Conservation (phyloP, 495 filamentous ascomycete species). For the Oleoguttula mirabilis region DNA sequence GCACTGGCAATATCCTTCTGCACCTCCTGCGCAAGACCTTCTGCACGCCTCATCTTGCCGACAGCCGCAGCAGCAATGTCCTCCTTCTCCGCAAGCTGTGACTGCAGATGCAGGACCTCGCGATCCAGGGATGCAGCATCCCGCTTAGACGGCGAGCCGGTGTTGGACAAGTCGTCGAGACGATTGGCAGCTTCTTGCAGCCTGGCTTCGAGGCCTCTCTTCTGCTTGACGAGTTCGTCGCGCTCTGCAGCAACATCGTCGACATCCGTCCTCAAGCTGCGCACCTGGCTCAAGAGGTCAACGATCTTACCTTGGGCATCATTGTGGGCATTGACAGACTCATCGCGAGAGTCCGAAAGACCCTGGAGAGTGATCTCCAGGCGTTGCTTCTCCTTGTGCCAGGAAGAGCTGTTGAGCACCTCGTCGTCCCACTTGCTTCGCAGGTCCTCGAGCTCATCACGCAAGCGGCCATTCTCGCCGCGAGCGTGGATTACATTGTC, state of each 20-base stretch:
- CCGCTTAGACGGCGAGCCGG: conserved; percentile 75
- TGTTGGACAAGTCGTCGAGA: conserved; percentile 72
- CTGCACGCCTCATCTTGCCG: conserved; percentile 95
- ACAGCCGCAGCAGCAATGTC: conserved; percentile 87
- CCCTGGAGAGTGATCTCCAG: conserved; percentile 86
- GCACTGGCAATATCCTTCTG: conserved; percentile 92
- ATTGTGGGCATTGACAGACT: conserved; percentile 84
- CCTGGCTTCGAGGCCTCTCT: conserved; percentile 77
- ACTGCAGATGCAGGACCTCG: conserved; percentile 82
- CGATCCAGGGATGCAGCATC: conserved; percentile 84
- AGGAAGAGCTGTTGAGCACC: conserved; percentile 91
- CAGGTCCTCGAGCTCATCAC: conserved; percentile 89
- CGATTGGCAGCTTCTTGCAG: conserved; percentile 77
- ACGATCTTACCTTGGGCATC: conserved; percentile 91
- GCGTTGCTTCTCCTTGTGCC: conserved; percentile 94
- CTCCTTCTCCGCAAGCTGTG: conserved; percentile 80
- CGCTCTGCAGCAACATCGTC: conserved; percentile 81
- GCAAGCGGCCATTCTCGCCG: conserved; percentile 50
- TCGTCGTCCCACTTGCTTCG: conserved; percentile 98
- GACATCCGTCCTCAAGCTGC: conserved; percentile 65
- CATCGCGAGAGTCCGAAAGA: conserved; percentile 77
- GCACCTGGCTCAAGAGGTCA: conserved; percentile 79
- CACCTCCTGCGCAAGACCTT: conserved; percentile 74
- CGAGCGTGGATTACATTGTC: conserved; percentile 66
- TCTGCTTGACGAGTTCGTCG: conserved; percentile 76